Evolutionary conservation across 139 green algal species (phyloP), one percentile per base, ranked within the genome.

Genomic region (Chlamydomonas sphaeroides): DNA sequence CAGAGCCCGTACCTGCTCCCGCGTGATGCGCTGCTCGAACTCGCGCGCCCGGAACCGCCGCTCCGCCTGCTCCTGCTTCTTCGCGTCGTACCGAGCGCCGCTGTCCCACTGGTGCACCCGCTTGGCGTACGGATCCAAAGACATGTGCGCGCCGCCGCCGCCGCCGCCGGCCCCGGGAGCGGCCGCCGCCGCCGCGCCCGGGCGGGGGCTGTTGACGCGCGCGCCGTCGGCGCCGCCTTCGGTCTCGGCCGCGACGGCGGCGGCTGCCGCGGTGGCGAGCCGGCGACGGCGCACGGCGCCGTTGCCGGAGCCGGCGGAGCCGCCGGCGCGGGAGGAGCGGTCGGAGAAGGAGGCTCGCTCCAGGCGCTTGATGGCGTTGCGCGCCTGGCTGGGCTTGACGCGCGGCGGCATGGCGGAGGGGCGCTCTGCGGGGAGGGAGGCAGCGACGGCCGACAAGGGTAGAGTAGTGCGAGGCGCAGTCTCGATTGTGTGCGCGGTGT

Each of bases 1-100:
- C n/a, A n/a, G n/a, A n/a, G 23, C 38, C 56, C 70, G 0, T 41
- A 89, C 85, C 85, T 89, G 85, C 75, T 89, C 80, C 30, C 85
- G 68, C 33, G 75, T 82, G 39, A 87, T 82, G 0, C 85, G 73
- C 49, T 81, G 75, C 75, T 89, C 85, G 35, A 83, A 86, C 75
- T 87, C 85, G 6, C 85, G 42, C 21, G 85, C 80, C 15, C 69
- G 51, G 68, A 84, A 87, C 1, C 85, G 57, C 75, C 61, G 51
- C 74, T 86, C 85, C 26, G 77, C 85, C 51, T 87, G 85, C 80
- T 85, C 69, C 59, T 73, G 59, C 57, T 74, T 56, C 75, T 74
- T 83, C 28, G 57, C 71, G 11, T 86, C 79, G 57, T 83, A 89
- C 30, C 72, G 66, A 17, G 85, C 79, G 17, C 85, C 85, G 56